Evolutionary conservation across 2,329 filamentous ascomycete genomes (phyloP).

Genomic region (Claviceps spartinae): DNA sequence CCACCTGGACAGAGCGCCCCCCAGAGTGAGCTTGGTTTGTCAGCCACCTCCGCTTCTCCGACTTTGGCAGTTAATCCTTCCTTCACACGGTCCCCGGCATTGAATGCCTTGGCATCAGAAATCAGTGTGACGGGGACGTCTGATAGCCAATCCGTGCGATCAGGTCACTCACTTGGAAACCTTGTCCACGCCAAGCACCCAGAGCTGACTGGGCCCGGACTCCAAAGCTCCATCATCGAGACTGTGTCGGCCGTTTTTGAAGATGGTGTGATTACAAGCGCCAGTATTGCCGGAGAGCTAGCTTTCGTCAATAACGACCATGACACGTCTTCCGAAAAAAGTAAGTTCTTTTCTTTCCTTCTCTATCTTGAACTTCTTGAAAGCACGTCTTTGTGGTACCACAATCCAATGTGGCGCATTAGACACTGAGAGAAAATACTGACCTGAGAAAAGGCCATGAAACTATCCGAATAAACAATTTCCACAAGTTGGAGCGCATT

Average conservation of each 20-base stretch:
- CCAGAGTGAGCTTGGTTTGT: neutral
- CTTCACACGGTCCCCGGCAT: slow-evolving; percentile 29
- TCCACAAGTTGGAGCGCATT: slow-evolving; percentile 75
- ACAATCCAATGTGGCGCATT: neutral
- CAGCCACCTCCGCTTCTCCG: slow-evolving; percentile 6
- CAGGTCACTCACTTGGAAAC: slow-evolving; percentile 64
- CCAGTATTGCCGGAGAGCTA: slow-evolving; percentile 74
- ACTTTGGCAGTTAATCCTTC: slow-evolving; percentile 5
- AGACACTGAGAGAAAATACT: neutral
- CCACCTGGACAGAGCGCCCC: slow-evolving; percentile 10
- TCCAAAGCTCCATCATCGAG: slow-evolving; percentile 84
- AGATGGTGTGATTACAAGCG: slow-evolving; percentile 54
- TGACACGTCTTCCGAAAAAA: slow-evolving; percentile 28
- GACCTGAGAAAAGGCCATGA: slow-evolving; percentile 25
- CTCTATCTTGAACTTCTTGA: neutral
- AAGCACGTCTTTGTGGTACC: neutral
- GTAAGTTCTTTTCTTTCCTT: slow-evolving; percentile 23
- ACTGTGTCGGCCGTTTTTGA: slow-evolving; percentile 79
- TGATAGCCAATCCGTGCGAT: slow-evolving; percentile 85
- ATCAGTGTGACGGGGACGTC: slow-evolving; percentile 46
- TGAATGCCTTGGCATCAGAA: slow-evolving; percentile 49
- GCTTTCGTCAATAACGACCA: slow-evolving; percentile 65
- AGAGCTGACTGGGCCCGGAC: slow-evolving; percentile 63
- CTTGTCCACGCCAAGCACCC: slow-evolving; percentile 63
- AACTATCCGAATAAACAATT: slow-evolving; percentile 76